Conservation (phyloP, 768 basidiomycete genomes). For the Clathrus columnatus region DNA sequence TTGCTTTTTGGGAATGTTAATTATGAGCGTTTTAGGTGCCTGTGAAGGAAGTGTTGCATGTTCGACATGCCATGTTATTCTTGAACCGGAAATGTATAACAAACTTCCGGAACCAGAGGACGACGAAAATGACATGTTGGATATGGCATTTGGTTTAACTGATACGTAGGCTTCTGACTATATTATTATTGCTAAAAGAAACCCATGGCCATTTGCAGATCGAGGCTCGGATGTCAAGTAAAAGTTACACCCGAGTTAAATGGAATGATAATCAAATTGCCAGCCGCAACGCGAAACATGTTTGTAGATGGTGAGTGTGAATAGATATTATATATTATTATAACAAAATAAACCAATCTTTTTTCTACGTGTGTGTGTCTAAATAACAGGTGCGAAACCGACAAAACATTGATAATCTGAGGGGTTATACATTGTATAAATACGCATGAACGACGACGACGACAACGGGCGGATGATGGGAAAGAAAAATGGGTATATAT, state of each 20-base stretch:
- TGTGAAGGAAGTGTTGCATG: constrained; percentile 97
- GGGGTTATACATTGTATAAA: background rate
- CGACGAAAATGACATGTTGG: constrained; percentile 98
- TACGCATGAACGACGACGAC: background rate
- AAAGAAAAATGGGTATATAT: background rate
- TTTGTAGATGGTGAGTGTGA: constrained; percentile 78
- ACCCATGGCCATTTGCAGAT: constrained; percentile 27
- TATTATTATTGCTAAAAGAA: too few relatives aligned
- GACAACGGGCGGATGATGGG: background rate
- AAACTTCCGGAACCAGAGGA: constrained; percentile 87
- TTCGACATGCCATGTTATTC: constrained; percentile 94
- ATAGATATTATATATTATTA: background rate
- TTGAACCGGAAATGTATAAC: constrained; percentile 76
- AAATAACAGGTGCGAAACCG: background rate
- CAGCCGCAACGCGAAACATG: constrained; percentile 93
- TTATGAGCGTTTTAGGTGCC: constrained; percentile 50
- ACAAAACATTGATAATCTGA: constrained; percentile 4
- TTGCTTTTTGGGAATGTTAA: too few relatives aligned
- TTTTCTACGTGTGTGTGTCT: background rate
- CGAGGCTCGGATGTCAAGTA: constrained; percentile 42
- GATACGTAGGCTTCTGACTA: constrained; percentile 90
- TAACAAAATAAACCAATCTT: too few relatives aligned
- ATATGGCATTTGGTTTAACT: constrained; percentile 94
- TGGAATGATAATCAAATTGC: constrained; percentile 77
- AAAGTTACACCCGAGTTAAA: constrained; percentile 73